Evolutionary conservation across 2,329 filamentous ascomycete species (phyloP), one percentile per base, ranked within the genome.

Genomic region (Fusarium sp.): DNA sequence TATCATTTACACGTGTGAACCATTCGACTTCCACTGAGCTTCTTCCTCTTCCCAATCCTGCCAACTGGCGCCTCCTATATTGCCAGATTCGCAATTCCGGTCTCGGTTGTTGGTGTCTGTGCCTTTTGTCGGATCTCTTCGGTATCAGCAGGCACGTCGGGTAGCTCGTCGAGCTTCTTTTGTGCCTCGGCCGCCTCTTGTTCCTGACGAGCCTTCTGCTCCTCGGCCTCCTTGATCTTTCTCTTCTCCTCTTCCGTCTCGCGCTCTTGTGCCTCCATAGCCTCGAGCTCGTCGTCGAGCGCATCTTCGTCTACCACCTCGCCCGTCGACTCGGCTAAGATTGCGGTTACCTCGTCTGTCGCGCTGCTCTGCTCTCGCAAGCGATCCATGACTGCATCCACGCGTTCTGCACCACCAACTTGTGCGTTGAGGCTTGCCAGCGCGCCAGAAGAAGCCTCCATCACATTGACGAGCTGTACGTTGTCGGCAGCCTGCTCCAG

Each of bases 401-500:
- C 93, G 43, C 85, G 85, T 66, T 93, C 91, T 0, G 87, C 85
- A 2, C 93, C 92, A 43, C 96, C 96, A 21, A 94, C 86, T 75
- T 93, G 87, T 45, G 86, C 84, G 75, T 97, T 94, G 29, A 99
- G 83, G 25, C 82, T 84, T 68, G 87, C 86, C 33, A 99, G 84
- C 2, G 92, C 93, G 33, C 85, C 85, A 0, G 91, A 88, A 65
- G 92, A 93, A 17, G 89, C 86, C 74, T 93, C 88, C 90, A 99
- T 94, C 8, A 94, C 90, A 61, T 87, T 86, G 11, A 98, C 88
- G 15, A 97, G 86, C 71, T 93, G 91, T 11, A 96, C 88, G 66
- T 97, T 92, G 77, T 94, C 92, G 0, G 89, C 86, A 0, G 96
- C 96, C 77, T 95, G 90, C 76, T 97, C 90, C 51, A 99, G 92